phyloP scores from a whole-genome alignment of 78 protist species.

The Dictyostelium brefeldianum region DNA sequence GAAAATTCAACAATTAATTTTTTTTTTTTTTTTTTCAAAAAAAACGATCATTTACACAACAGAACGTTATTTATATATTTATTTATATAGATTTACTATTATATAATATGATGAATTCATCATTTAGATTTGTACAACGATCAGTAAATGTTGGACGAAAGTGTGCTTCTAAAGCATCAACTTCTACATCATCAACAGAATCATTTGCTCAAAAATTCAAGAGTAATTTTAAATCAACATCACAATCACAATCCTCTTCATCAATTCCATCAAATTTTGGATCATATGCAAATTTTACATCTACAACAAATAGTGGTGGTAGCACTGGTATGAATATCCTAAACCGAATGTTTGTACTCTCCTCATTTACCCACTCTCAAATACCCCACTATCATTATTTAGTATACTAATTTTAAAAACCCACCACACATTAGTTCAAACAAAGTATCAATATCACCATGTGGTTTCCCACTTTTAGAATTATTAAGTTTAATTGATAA shows the following conservation, averaged over 20 bases:
- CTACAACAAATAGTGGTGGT: neutral
- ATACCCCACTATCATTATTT: too few species aligned
- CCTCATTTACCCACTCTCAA: too few species aligned
- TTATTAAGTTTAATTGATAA: neutral
- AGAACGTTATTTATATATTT: too few species aligned
- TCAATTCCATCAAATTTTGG: slow-evolving; percentile 18
- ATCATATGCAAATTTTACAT: neutral
- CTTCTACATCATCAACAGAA: neutral
- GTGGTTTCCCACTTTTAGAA: slow-evolving; percentile 1
- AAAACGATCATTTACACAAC: too few species aligned
- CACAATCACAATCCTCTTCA: neutral
- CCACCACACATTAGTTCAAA: too few species aligned
- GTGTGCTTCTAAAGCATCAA: neutral
- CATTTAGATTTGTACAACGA: slow-evolving; percentile 1
- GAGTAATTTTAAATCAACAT: neutral
- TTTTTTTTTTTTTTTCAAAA: neutral
- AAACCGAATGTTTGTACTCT: too few species aligned
- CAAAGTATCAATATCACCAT: neutral
- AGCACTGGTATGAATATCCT: too few species aligned
- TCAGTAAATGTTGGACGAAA: neutral
- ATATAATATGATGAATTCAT: neutral
- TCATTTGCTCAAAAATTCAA: slow-evolving; percentile 4
- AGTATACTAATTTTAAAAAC: too few species aligned
- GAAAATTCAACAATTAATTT: too few species aligned
- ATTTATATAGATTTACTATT: too few species aligned